Evolutionary conservation across 2,329 filamentous ascomycete genomes (phyloP).

Genomic region (Exophiala sideris): DNA sequence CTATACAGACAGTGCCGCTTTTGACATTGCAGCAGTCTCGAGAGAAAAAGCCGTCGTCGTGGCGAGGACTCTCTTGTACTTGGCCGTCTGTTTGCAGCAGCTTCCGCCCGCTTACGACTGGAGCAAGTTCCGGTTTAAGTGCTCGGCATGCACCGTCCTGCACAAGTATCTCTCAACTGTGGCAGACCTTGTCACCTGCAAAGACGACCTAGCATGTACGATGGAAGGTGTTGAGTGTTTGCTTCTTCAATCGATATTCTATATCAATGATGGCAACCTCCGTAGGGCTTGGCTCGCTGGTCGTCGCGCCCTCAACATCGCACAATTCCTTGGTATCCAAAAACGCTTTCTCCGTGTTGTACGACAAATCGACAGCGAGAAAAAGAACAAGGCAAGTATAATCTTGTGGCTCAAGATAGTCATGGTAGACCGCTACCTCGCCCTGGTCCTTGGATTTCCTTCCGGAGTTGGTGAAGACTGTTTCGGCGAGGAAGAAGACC

Average conservation of each 20-base stretch:
- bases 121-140: background rate
- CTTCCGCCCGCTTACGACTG: slow-evolving; percentile 35
- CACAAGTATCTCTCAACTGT: slow-evolving; percentile 32
- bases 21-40: slow-evolving; percentile 38
- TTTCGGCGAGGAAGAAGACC: slow-evolving; percentile 1
- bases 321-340: slow-evolving; percentile 44
- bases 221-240: slow-evolving; percentile 44
- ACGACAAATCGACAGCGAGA: slow-evolving; percentile 26
- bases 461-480: slow-evolving; percentile 29
- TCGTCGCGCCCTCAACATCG: slow-evolving; percentile 39
- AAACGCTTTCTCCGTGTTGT: background rate
- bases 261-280: slow-evolving; percentile 40
- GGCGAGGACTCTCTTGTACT: slow-evolving; percentile 47
- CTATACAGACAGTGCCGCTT: slow-evolving; percentile 32
- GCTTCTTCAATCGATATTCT: slow-evolving; percentile 40
- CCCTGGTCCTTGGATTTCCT: slow-evolving; percentile 41
- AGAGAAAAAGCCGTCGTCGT: slow-evolving; percentile 38
- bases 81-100: slow-evolving; percentile 48
- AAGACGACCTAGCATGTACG: slow-evolving; percentile 37
- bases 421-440: slow-evolving; percentile 38
- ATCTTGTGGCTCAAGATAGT: slow-evolving; percentile 40
- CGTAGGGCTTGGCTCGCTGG: slow-evolving; percentile 38
- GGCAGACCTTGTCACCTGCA: slow-evolving; percentile 33
- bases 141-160: slow-evolving; percentile 28
- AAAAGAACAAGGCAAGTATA: background rate